These are phyloP conservation scores for Pythium sp. DNA, from an alignment of 352 stramenopile species.

Conservation along the genomic window DNA sequence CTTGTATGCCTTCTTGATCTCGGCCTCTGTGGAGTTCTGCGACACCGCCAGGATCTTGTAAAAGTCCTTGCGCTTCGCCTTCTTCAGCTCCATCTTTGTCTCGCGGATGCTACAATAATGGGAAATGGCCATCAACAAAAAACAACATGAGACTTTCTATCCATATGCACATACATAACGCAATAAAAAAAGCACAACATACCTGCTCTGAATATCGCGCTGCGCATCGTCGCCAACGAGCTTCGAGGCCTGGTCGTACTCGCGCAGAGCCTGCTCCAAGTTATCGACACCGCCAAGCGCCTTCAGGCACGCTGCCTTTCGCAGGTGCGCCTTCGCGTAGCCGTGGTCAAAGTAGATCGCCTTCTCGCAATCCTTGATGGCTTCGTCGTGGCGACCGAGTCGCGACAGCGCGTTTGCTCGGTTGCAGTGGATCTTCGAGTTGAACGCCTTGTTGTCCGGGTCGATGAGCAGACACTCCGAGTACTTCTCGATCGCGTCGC, in stretches of 20 bases:
- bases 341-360: conserved; percentile 89
- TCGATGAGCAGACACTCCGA: conserved; percentile 85
- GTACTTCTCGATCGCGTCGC: conserved; percentile 88
- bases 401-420: conserved; percentile 85
- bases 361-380: conserved; percentile 88
- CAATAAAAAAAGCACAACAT: background rate
- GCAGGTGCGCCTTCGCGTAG: conserved; percentile 90
- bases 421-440: conserved; percentile 94
- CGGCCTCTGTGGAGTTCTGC: conserved; percentile 76
- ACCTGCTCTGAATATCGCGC: conserved; percentile 73
- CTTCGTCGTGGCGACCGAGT: conserved; percentile 80
- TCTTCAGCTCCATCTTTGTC: conserved; percentile 91
- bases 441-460: conserved; percentile 89
- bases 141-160: background rate
- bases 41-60: conserved; percentile 92
- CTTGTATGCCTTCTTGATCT: conserved; percentile 99
- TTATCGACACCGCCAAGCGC: conserved; percentile 82
- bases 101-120: conserved; percentile 60
- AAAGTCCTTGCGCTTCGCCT: conserved; percentile 95
- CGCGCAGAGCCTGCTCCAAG: conserved; percentile 86
- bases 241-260: conserved; percentile 90
- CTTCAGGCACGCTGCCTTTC: conserved; percentile 78
- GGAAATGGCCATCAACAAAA: background rate
- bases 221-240: conserved; percentile 78
- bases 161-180: background rate